Evolutionary conservation across 257 asterid genomes (phyloP).

Genomic region (Misopates orontium): DNA sequence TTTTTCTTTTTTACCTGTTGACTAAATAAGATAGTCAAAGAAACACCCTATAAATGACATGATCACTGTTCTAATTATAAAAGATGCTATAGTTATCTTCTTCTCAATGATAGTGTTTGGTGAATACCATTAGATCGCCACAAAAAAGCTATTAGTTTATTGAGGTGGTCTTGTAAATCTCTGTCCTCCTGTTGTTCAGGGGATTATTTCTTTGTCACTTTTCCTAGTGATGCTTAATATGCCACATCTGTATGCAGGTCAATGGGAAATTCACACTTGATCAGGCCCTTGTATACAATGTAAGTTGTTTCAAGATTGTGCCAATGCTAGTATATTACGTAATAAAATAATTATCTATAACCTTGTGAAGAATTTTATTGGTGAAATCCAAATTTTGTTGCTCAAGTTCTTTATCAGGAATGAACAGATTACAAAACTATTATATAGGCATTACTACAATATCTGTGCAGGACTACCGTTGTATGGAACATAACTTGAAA

Average conservation of each 20-base stretch:
- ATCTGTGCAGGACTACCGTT: neutral
- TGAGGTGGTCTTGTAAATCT: conserved; percentile 20
- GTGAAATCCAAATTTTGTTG: conserved; percentile 9
- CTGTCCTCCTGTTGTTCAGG: conserved; percentile 22
- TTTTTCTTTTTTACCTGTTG: neutral
- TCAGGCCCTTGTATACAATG: conserved; percentile 77
- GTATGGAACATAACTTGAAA: neutral
- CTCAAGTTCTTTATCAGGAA: conserved; percentile 19
- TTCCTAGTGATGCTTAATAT: neutral
- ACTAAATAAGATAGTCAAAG: no score
- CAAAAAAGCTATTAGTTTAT: conserved; percentile 17
- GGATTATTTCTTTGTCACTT: conserved; percentile 3
- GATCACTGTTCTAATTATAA: no score
- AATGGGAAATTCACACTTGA: conserved; percentile 84
- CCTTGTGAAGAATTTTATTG: neutral
- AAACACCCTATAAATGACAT: no score
- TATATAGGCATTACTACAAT: neutral
- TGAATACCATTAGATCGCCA: conserved; percentile 19
- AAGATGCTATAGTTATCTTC: neutral
- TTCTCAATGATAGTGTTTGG: conserved; percentile 11
- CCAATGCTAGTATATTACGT: neutral
- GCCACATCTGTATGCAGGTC: conserved; percentile 57
- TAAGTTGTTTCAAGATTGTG: conserved; percentile 40
- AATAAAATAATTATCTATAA: conserved; percentile 2
- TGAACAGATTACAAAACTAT: conserved; percentile 1